Percentiles rank a stretch among this genome's conserved stretches.
phyloP scores from a whole-genome alignment of 2,329 filamentous ascomycete species.

The Corniculantispora saksenae region DNA sequence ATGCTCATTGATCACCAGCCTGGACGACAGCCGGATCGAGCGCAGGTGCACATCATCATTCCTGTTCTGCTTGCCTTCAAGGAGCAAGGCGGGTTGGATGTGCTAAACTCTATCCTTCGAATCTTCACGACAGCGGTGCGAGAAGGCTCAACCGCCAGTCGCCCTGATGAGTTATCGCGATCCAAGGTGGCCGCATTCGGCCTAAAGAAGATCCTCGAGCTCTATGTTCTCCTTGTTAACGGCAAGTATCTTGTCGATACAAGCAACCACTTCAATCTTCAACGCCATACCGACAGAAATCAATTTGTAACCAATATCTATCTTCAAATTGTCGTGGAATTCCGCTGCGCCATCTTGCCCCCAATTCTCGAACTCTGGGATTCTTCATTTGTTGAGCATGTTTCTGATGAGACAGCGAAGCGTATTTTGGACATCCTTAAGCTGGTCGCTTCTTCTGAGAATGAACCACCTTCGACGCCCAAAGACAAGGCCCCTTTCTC shows the following conservation, averaged over 20 bases:
- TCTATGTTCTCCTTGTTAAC: constrained; percentile 76
- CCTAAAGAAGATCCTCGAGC: constrained; percentile 80
- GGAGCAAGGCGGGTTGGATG: constrained; percentile 72
- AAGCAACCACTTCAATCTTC: constrained; percentile 53
- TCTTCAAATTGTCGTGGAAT: constrained; percentile 80
- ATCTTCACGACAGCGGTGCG: constrained; percentile 53
- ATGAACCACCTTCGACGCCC: constrained; percentile 64
- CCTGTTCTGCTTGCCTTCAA: constrained; percentile 87
- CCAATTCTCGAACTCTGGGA: constrained; percentile 80
- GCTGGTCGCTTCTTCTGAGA: constrained; percentile 73
- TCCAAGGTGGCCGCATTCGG: constrained; percentile 55
- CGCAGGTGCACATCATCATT: constrained; percentile 60
- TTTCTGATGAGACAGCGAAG: constrained; percentile 73
- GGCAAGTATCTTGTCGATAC: constrained; percentile 82
- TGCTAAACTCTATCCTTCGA: constrained; percentile 71
- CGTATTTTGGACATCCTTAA: constrained; percentile 82
- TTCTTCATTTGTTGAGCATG: constrained; percentile 78
- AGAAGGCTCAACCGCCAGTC: constrained; percentile 37
- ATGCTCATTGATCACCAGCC: constrained; percentile 71
- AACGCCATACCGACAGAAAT: constrained; percentile 44
- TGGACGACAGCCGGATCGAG: constrained; percentile 49
- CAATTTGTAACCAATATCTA: constrained; percentile 46
- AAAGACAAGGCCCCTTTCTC: constrained; percentile 54
- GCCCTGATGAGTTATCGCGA: constrained; percentile 47
- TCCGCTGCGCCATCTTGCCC: constrained; percentile 78